Conservation (phyloP, 306 rosid species). For the Cucurbita ficifolia region DNA sequence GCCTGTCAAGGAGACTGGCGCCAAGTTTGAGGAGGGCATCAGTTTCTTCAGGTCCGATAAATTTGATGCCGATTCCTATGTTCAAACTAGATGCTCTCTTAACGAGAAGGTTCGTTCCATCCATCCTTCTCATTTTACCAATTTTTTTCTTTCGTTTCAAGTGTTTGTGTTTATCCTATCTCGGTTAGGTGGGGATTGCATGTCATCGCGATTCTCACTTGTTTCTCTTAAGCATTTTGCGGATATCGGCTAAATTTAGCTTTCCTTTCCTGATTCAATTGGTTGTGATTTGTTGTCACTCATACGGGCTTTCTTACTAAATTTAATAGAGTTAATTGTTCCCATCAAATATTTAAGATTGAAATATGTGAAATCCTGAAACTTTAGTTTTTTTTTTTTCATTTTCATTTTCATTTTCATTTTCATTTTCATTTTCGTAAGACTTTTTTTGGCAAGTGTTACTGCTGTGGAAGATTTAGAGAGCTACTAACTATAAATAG, state of each 20-base stretch:
- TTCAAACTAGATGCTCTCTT: constrained; percentile 66
- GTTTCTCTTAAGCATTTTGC: background rate
- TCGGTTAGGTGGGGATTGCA: background rate
- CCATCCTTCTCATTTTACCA: background rate
- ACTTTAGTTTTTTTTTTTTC: background rate
- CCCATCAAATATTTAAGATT: background rate
- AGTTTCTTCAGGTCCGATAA: constrained; percentile 69
- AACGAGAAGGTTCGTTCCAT: constrained; percentile 57
- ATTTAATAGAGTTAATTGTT: background rate
- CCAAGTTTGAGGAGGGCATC: constrained; percentile 71
- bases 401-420: too few relatives aligned
- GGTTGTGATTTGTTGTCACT: background rate
- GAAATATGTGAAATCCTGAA: background rate
- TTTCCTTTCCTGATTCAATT: background rate
- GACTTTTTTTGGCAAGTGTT: background rate
- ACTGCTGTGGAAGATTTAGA: background rate
- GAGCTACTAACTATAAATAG: background rate
- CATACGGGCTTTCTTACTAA: background rate
- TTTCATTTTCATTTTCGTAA: too few relatives aligned
- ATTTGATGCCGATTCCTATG: constrained; percentile 65
- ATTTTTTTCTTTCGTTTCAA: background rate
- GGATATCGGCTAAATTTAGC: background rate
- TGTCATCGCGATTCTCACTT: background rate
- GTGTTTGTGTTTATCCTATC: background rate
- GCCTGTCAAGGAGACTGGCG: constrained; percentile 54